Evolutionary conservation across 1,284 basidiomycete genomes (phyloP), one percentile per base, ranked within the genome.

Genomic region (Tilletiopsis washingtonensis): DNA sequence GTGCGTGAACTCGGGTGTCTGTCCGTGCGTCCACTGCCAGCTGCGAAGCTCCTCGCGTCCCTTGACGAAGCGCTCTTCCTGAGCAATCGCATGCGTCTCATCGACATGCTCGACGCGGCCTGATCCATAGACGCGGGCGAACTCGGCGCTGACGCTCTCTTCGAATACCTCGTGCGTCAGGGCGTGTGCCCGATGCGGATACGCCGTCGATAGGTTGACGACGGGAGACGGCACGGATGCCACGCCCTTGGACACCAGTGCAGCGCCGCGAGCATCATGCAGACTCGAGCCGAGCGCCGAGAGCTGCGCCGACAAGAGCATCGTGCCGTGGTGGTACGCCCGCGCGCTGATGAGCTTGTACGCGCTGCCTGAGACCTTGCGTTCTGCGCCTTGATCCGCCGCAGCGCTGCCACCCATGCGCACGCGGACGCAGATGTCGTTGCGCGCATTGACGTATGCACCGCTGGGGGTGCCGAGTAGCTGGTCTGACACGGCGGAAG

Each of bases 241-340:
- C 26, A 97, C 86, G 1, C 89, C 90, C 74, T 88, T 86, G 49
- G 81, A 78, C 0, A 82, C 80, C 40, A 97, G 77, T 9, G 88
- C 76, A 46, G 84, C 80, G 0, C 86, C 85, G 1, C 53, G 93
- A 4, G 88, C 86, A 12, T 86, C 84, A 25, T 53, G 47, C 29
- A 64, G 49, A n/a, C 61, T 55, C 17, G 60, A 56, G 5, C 62
- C 64, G 19, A 72, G 49, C 27, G 53, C 53, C 7, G 46, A 49
- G 3, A 72, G 45, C 20, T 64, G 51, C 1, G 67, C 58, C 5
- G 56, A 51, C 5, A 98, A 86, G 24, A 99, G 81, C 93, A 99
- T 96, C n/a, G 93, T 98, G 0, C 94, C 94, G 69, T 99, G 94
- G 68, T 98, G 93, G 75, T 97, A 98, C 1, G 91, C 90, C 15